Percentiles rank a stretch among this genome's conserved stretches.
These are phyloP conservation scores for Tricholoma sp. DNA, from an alignment of 768 basidiomycete genomes.

Conservation along the genomic window DNA sequence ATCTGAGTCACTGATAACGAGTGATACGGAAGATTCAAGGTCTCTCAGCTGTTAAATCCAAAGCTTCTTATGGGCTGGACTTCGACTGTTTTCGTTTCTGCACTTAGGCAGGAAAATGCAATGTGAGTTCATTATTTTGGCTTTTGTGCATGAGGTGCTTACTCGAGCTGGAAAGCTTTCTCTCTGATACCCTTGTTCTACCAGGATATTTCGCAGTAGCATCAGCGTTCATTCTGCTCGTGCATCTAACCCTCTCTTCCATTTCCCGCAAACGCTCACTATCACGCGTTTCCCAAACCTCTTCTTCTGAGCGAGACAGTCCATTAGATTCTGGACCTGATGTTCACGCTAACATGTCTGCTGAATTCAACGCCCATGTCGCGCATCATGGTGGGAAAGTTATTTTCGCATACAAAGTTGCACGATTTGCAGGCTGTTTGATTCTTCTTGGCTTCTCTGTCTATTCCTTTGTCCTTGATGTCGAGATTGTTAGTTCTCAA, in stretches of 20 bases:
- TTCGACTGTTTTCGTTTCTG: background rate
- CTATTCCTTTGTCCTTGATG: slow-evolving; percentile 29
- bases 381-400: slow-evolving; percentile 37
- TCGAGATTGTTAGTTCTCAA: slow-evolving; percentile 10
- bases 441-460: slow-evolving; percentile 47
- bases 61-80: background rate
- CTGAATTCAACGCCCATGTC: slow-evolving; percentile 35
- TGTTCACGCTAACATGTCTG: slow-evolving; percentile 6
- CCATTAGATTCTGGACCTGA: background rate
- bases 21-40: background rate
- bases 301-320: background rate
- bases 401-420: slow-evolving; percentile 43
- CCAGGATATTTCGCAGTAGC: slow-evolving; percentile 13
- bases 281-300: slow-evolving; percentile 3
- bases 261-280: background rate
- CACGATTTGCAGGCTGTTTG: slow-evolving; percentile 39
- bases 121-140: background rate
- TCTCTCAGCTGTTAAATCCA: background rate
- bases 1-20: too few relatives aligned
- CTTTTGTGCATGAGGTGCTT: background rate
- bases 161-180: background rate
- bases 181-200: slow-evolving; percentile 12
- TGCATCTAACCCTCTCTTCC: slow-evolving; percentile 10
- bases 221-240: slow-evolving; percentile 11
- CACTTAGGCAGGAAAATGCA: background rate